These are phyloP conservation scores for Ceratocystis cubensis DNA, from an alignment of 2,329 filamentous ascomycete species.

Conservation along the genomic window DNA sequence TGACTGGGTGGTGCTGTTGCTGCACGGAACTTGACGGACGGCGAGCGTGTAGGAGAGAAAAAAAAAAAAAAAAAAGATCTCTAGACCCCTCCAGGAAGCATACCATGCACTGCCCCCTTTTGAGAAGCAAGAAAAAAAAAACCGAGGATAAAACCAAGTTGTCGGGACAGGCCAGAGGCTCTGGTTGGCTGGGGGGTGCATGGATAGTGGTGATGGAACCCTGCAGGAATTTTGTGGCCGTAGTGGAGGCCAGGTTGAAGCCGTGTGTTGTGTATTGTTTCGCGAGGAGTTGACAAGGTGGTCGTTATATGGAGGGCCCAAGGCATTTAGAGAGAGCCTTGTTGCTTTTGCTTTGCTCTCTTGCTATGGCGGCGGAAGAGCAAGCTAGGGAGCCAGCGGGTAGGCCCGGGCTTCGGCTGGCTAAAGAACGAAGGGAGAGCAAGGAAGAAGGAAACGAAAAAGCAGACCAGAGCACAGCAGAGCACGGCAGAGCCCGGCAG, in stretches of 20 bases:
- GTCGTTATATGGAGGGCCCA: not conserved
- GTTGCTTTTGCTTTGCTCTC: no score
- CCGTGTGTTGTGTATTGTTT: not conserved
- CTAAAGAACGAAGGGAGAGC: no score
- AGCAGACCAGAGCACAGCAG: no score
- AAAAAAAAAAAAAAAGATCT: no score
- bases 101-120: slow-evolving; percentile 1
- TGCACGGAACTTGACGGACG: not conserved
- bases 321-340: not conserved
- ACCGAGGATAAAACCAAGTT: not conserved
- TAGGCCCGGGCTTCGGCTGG: no score
- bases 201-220: not conserved
- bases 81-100: not conserved
- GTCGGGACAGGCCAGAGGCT: not conserved
- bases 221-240: not conserved
- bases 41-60: no score
- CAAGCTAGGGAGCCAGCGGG: no score
- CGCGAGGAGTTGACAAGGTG: not conserved
- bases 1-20: not conserved
- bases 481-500: no score
- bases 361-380: no score
- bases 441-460: no score
- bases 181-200: not conserved
- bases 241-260: not conserved
- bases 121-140: not conserved